Conservation (phyloP, 2,329 filamentous ascomycete species). For the Leptographium procerum region DNA sequence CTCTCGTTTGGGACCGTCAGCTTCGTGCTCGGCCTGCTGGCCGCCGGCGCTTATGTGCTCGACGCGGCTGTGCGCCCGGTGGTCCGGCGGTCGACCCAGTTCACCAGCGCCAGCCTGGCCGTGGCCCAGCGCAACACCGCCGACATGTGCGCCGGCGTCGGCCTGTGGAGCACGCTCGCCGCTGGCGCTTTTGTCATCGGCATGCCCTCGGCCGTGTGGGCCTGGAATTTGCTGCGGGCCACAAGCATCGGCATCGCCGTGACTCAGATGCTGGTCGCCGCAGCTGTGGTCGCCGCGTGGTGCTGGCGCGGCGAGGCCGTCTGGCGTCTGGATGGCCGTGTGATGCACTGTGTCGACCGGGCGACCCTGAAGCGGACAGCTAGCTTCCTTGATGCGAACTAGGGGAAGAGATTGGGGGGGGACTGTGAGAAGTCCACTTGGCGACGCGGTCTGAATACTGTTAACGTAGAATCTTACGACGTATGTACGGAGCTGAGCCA, state of each 20-base stretch:
- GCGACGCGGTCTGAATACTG: no score
- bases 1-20: conserved; percentile 30
- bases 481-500: no score
- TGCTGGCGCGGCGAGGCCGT: conserved; percentile 30
- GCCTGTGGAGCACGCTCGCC: conserved; percentile 27
- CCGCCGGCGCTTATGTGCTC: conserved; percentile 28
- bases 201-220: conserved; percentile 25
- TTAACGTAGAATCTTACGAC: no score
- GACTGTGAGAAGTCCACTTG: no score
- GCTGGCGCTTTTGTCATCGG: conserved; percentile 33
- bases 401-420: background rate
- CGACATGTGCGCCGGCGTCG: conserved; percentile 35
- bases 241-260: conserved; percentile 30
- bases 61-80: conserved; percentile 30
- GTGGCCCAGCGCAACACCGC: conserved; percentile 32
- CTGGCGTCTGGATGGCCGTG: conserved; percentile 30
- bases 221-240: conserved; percentile 23
- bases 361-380: conserved; percentile 25
- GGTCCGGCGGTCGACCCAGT: conserved; percentile 35
- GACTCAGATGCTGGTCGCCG: conserved; percentile 28
- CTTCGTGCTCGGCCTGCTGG: conserved; percentile 35
- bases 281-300: conserved; percentile 24
- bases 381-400: conserved; percentile 36
- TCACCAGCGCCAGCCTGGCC: conserved; percentile 35
- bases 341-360: conserved; percentile 36